These are phyloP conservation scores for Eucalyptus regnans DNA, from an alignment of 345 rosid genomes.

Conservation along the genomic window DNA sequence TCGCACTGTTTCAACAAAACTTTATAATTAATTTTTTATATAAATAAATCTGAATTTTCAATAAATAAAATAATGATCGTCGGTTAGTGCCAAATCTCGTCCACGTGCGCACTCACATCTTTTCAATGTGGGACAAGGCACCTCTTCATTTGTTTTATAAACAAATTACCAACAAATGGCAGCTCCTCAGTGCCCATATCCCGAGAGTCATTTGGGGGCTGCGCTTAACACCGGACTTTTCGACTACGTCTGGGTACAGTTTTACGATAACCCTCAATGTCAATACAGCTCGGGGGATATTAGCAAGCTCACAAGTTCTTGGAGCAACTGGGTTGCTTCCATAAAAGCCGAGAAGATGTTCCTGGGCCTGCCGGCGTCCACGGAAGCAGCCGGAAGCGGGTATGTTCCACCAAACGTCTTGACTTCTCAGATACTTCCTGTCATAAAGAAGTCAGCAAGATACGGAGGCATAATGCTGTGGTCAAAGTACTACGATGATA, in stretches of 20 bases:
- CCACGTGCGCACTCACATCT: no score
- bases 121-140: no score
- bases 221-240: constrained; percentile 38
- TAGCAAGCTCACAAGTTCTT: constrained; percentile 16
- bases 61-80: no score
- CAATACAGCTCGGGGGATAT: constrained; percentile 22
- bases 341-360: constrained; percentile 10
- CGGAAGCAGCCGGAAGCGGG: constrained; percentile 40
- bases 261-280: constrained; percentile 47
- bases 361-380: constrained; percentile 46
- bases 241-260: constrained; percentile 44
- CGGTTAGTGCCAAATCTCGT: no score
- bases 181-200: constrained; percentile 57
- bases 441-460: constrained; percentile 17
- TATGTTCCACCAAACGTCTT: constrained; percentile 28
- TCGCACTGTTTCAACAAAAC: no score
- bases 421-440: constrained; percentile 26
- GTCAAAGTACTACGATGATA: constrained; percentile 37
- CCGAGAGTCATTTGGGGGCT: constrained; percentile 28
- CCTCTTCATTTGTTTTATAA: no score
- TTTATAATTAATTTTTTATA: no score
- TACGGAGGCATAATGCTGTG: constrained; percentile 63
- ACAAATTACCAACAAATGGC: background rate
- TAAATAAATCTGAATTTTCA: no score
- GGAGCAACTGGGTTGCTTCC: constrained; percentile 40